phyloP scores from a whole-genome alignment of 73 alveolate species.

The Blepharisma japonicum region DNA sequence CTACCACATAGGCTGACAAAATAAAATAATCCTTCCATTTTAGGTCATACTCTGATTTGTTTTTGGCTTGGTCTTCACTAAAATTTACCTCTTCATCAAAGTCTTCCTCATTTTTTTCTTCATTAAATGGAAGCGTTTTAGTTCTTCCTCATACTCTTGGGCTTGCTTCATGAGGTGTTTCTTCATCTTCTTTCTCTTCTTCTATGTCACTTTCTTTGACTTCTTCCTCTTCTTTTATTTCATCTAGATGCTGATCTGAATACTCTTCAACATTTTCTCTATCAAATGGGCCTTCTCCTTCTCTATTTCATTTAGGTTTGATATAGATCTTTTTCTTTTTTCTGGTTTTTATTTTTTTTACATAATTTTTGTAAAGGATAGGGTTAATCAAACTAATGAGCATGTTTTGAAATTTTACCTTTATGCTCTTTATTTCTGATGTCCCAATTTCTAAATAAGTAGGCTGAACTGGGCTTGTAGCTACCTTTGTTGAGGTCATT shows the following conservation, averaged over 20 bases:
- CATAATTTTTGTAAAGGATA: neutral
- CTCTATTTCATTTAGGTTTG: too few relatives aligned
- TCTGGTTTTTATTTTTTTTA: neutral
- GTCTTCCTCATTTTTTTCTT: neutral
- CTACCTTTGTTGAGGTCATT: neutral
- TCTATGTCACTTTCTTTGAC: neutral
- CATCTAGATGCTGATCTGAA: neutral
- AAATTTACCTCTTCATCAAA: neutral
- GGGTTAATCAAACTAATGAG: conserved; percentile 2
- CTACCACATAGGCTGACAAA: neutral
- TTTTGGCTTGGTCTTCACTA: neutral
- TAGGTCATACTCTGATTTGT: neutral
- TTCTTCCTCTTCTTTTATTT: neutral
- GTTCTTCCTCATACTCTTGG: neutral
- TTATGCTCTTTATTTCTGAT: neutral
- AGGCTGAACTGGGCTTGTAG: neutral
- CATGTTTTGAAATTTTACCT: neutral
- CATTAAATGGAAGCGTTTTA: neutral
- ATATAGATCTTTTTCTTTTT: neutral
- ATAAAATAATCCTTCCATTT: conserved; percentile 2
- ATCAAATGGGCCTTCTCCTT: neutral
- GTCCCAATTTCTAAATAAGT: neutral
- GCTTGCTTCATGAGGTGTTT: neutral
- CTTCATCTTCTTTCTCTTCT: neutral
- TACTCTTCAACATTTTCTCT: neutral